These are phyloP conservation scores for Stylosanthes scabra DNA, from an alignment of 331 rosid species.

Conservation along the genomic window DNA sequence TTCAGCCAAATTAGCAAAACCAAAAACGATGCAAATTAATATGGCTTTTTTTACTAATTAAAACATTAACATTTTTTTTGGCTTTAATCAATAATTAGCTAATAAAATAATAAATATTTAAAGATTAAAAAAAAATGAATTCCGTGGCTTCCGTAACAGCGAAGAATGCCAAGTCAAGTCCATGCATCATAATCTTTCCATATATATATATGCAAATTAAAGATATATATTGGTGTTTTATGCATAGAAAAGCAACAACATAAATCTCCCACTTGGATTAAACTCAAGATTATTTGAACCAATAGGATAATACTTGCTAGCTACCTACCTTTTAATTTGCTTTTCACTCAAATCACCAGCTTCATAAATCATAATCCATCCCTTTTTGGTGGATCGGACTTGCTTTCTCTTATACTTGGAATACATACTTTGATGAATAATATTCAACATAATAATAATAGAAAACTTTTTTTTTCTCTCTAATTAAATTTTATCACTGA, in stretches of 20 bases:
- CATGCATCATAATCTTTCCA: neutral
- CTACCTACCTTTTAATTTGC: conserved; percentile 3
- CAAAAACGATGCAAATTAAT: too few relatives aligned
- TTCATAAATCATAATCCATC: too few relatives aligned
- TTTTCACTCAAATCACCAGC: conserved; percentile 41
- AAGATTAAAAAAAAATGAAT: too few relatives aligned
- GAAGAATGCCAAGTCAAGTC: conserved; percentile 39
- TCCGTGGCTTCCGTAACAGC: conserved; percentile 37
- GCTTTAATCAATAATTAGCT: too few relatives aligned
- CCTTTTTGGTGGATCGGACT: too few relatives aligned
- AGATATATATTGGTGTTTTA: conserved; percentile 26
- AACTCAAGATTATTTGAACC: conserved; percentile 29
- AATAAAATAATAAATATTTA: too few relatives aligned
- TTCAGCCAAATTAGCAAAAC: too few relatives aligned
- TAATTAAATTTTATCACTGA: too few relatives aligned
- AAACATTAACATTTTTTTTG: too few relatives aligned
- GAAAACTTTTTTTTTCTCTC: conserved; percentile 47
- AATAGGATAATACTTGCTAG: conserved; percentile 6
- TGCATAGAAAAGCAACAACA: conserved; percentile 11
- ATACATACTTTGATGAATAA: conserved; percentile 24
- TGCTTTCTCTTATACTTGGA: too few relatives aligned
- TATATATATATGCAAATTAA: conserved; percentile 26
- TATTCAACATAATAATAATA: conserved; percentile 29
- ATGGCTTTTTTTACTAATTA: too few relatives aligned
- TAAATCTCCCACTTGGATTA: conserved; percentile 37